phyloP scores from a whole-genome alignment of 257 asterid genomes.

The Buddleja alternifolia region DNA sequence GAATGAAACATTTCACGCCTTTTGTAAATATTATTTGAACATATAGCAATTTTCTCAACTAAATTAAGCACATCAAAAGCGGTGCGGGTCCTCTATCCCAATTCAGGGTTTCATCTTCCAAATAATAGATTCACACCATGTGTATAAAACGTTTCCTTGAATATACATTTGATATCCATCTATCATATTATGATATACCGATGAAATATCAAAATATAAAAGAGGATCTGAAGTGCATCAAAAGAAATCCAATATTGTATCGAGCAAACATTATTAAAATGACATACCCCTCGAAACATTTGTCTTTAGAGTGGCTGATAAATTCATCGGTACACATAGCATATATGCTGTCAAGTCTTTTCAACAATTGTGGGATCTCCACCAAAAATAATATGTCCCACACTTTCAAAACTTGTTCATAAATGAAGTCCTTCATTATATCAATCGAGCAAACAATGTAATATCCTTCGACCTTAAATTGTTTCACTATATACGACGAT shows the following conservation, averaged over 20 bases:
- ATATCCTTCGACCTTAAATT: slow-evolving; percentile 51
- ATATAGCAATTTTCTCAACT: neutral
- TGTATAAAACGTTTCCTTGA: too few relatives aligned
- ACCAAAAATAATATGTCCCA: slow-evolving; percentile 59
- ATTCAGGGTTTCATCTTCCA: too few relatives aligned
- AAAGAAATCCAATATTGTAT: neutral
- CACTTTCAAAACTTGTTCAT: slow-evolving; percentile 58
- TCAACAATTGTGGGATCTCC: slow-evolving; percentile 50
- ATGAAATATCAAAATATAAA: too few relatives aligned
- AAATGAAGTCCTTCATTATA: slow-evolving; percentile 42
- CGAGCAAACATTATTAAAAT: neutral
- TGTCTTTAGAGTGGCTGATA: slow-evolving; percentile 48
- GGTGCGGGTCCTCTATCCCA: too few relatives aligned
- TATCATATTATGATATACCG: too few relatives aligned
- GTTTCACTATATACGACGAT: slow-evolving; percentile 51
- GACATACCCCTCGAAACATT: slow-evolving; percentile 52
- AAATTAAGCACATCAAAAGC: neutral
- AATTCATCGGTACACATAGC: slow-evolving; percentile 56
- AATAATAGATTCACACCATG: too few relatives aligned
- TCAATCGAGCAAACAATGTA: slow-evolving; percentile 58
- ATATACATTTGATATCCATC: too few relatives aligned
- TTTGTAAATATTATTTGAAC: neutral
- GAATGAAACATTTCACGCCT: too few relatives aligned
- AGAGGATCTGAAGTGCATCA: too few relatives aligned
- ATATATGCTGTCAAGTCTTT: slow-evolving; percentile 54